Evolutionary conservation across 805 yeast species (phyloP).

Genomic region (Dipodascopsis uninucleata): DNA sequence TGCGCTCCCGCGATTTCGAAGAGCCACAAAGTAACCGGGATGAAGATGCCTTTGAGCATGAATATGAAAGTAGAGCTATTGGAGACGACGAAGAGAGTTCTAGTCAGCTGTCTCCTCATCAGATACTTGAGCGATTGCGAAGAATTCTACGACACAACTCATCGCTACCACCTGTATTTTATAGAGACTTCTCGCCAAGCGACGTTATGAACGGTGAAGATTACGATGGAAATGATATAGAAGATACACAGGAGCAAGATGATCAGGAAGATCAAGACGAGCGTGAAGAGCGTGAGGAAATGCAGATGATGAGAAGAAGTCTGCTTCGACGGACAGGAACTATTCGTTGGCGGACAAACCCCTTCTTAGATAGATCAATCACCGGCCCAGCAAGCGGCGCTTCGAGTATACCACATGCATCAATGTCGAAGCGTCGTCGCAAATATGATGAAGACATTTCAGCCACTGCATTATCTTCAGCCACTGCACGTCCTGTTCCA

Average conservation of each 20-base stretch:
- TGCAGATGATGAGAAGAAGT: conserved; percentile 8
- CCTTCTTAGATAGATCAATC: neutral
- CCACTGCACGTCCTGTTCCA: too few relatives aligned
- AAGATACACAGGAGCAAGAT: conserved; percentile 1
- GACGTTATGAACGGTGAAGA: neutral
- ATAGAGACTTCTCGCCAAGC: neutral
- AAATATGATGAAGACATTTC: conserved; percentile 3
- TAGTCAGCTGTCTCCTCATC: conserved; percentile 3
- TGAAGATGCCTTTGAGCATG: too few relatives aligned
- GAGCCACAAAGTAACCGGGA: too few relatives aligned
- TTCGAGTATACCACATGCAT: too few relatives aligned
- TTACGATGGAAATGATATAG: neutral
- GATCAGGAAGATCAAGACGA: neutral
- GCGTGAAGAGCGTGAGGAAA: too few relatives aligned
- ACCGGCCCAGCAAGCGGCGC: neutral
- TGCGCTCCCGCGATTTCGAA: too few relatives aligned
- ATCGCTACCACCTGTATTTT: conserved; percentile 5
- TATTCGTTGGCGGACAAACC: conserved; percentile 16
- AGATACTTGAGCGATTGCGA: conserved; percentile 4
- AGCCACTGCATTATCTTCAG: too few relatives aligned
- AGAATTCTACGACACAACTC: conserved; percentile 8
- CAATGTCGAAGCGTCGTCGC: conserved; percentile 17
- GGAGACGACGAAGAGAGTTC: too few relatives aligned
- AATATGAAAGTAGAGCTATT: too few relatives aligned
- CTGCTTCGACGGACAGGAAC: conserved; percentile 14